Base-by-base conservation (phyloP, 1,284 basidiomycete species). In the Trichosporon faecale region DNA sequence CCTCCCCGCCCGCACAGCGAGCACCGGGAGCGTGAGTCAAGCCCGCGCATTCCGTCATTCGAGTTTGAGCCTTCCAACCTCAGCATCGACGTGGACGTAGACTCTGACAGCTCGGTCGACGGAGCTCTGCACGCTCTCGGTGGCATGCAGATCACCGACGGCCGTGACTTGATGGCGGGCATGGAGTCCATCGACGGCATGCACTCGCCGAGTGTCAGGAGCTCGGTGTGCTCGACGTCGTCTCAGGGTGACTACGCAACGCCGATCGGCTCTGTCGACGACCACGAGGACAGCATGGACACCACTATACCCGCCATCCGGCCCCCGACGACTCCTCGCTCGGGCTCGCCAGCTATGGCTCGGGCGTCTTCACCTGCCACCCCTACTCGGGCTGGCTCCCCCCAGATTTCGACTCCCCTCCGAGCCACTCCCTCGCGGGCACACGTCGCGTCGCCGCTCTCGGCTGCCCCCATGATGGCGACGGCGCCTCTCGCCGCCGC, bases 31-130 rank as follows among this genome's bases (percentile, higher is more conserved):
- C 67, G 74, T 37, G 70, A 75, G 65, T 76, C 79, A 5, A 79
- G 76, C 52, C 81, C 82, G 1, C 77, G 77, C 0, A 76, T 84
- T 61, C 83, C 83, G 3, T 75, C 74, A 68, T 80, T 83, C 68
- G 77, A 83, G 35, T 81, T 83, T 66, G 82, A 61, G 31, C 57
- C 57, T 7, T 61, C 57, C 14, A 61, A 74, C 44, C 29, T 72
- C 16, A 69, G 68, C 25, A 66, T 72, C 11, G 70, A 72, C 23
- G 57, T 61, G 57, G 57, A n/a, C 29, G 57, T 61, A 29, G 57
- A n/a, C 29, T 61, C 57, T 6, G 57, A 61, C 57, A 27, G n/a
- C 57, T 61, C 57, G 57, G 14, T 61, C 7, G 57, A 61, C 16
- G 57, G 57, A 16, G 57, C 57, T 31, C 27, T 31, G 27, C 57